A percentile compares a stretch with the other conserved stretches of the same genome.
phyloP scores from a whole-genome alignment of 805 yeast species.

The Danielozyma ontarioensis region DNA sequence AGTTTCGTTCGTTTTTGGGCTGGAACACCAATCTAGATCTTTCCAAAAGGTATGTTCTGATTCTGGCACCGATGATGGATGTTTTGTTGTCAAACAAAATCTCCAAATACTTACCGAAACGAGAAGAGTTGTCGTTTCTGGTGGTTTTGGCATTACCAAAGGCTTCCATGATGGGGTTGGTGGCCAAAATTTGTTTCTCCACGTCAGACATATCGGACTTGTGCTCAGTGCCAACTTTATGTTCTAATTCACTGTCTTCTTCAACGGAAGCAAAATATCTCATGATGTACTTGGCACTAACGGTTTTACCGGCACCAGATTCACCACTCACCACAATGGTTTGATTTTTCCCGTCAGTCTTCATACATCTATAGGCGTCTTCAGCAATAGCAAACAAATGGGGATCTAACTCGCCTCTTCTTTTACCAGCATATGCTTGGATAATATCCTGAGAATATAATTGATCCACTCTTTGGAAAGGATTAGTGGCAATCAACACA shows the following conservation, averaged over 20 bases:
- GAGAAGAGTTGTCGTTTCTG: conserved; percentile 94
- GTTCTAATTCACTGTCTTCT: conserved; percentile 28
- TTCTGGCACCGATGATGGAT: conserved; percentile 88
- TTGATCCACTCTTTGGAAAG: conserved; percentile 89
- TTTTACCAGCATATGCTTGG: conserved; percentile 89
- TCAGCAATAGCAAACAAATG: conserved; percentile 97
- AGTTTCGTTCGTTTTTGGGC: conserved; percentile 85
- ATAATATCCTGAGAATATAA: conserved; percentile 88
- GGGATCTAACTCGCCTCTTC: conserved; percentile 94
- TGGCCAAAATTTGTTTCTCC: conserved; percentile 91
- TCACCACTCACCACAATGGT: conserved; percentile 97
- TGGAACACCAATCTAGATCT: conserved; percentile 93
- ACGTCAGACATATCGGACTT: conserved; percentile 75
- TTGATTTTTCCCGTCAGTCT: conserved; percentile 76
- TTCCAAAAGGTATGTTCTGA: conserved; percentile 88
- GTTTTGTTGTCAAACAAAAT: conserved; percentile 73
- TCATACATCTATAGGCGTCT: conserved; percentile 95
- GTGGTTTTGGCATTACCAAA: conserved; percentile 98
- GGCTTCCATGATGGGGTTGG: conserved; percentile 96
- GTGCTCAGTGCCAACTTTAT: conserved; percentile 29
- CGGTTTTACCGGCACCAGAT: conserved; percentile 98
- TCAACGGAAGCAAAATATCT: conserved; percentile 96
- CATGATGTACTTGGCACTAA: conserved; percentile 95
- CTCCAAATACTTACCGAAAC: conserved; percentile 95
- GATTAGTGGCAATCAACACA: conserved; percentile 93